Conservation (phyloP, 2,329 filamentous ascomycete species). For the Hypoxylon rubiginosum region DNA sequence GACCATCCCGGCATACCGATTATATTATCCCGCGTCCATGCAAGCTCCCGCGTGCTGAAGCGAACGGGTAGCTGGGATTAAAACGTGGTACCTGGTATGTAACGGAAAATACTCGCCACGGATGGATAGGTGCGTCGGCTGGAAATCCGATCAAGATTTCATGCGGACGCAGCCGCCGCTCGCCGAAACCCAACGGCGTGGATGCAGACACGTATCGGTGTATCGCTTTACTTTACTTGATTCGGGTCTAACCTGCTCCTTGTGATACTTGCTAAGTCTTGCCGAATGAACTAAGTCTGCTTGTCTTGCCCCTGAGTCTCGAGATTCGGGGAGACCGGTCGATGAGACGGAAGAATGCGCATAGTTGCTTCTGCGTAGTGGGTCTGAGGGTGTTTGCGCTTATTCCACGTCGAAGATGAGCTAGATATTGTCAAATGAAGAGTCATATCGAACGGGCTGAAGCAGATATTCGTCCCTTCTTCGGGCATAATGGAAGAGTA, state of each 20-base stretch:
- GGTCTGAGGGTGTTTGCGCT: conserved; percentile 28
- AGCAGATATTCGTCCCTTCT: conserved; percentile 8
- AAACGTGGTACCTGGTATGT: background rate
- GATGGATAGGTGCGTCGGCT: conserved; percentile 23
- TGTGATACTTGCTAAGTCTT: conserved; percentile 10
- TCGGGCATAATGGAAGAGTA: background rate
- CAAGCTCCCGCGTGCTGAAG: conserved; percentile 16
- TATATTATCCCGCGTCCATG: conserved; percentile 13
- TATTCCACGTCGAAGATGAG: background rate
- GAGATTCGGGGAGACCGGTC: conserved; percentile 12
- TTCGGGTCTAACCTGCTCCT: background rate
- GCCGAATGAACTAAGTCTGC: background rate
- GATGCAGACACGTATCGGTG: conserved; percentile 21
- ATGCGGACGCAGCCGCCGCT: conserved; percentile 3
- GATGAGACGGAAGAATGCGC: conserved; percentile 29
- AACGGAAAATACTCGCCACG: conserved; percentile 9
- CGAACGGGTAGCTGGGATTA: background rate
- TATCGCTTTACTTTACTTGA: conserved; percentile 14
- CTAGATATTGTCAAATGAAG: background rate
- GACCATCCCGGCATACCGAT: conserved; percentile 17
- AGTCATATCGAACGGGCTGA: conserved; percentile 14
- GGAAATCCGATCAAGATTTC: conserved; percentile 34
- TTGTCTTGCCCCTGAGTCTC: background rate
- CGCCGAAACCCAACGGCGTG: conserved; percentile 11
- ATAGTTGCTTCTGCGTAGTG: conserved; percentile 26